Evolutionary conservation across 257 asterid species (phyloP).

Genomic region (Oldenlandia corymbosa): DNA sequence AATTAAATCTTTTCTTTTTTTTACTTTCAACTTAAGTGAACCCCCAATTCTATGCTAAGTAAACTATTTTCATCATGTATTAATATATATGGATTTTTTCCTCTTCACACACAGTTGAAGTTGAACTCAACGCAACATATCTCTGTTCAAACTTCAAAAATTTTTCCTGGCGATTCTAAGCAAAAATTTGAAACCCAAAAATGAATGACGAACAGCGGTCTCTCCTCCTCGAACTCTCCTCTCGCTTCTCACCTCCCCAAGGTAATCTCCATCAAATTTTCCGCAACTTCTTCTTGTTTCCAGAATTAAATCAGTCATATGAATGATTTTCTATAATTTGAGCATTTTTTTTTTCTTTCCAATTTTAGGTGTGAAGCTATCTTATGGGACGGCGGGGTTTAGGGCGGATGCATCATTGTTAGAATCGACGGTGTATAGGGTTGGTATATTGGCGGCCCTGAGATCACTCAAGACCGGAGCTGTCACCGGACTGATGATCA

Average conservation of each 20-base stretch:
- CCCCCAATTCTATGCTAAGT: no score
- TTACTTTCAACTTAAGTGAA: no score
- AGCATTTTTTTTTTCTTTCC: not conserved
- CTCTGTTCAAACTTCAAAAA: no score
- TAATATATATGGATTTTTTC: no score
- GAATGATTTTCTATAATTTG: no score
- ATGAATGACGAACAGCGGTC: slow-evolving; percentile 57
- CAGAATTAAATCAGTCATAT: not conserved
- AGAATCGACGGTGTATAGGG: slow-evolving; percentile 71
- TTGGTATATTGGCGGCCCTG: slow-evolving; percentile 82
- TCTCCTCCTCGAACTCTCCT: slow-evolving; percentile 37
- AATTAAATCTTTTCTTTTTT: no score
- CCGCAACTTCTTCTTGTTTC: not conserved
- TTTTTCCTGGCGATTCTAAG: not conserved
- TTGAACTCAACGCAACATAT: not conserved
- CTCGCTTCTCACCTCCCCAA: slow-evolving; percentile 48
- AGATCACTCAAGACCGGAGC: slow-evolving; percentile 72
- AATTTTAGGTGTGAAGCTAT: slow-evolving; percentile 48
- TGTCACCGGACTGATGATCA: slow-evolving; percentile 74
- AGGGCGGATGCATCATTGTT: slow-evolving; percentile 67
- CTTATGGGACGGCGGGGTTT: slow-evolving; percentile 91
- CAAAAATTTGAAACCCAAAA: not conserved
- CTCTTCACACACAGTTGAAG: not conserved
- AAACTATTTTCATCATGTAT: no score
- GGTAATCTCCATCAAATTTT: slow-evolving; percentile 25